Conservation (phyloP, 495 filamentous ascomycete species). For the Xylaria bambusicola region DNA sequence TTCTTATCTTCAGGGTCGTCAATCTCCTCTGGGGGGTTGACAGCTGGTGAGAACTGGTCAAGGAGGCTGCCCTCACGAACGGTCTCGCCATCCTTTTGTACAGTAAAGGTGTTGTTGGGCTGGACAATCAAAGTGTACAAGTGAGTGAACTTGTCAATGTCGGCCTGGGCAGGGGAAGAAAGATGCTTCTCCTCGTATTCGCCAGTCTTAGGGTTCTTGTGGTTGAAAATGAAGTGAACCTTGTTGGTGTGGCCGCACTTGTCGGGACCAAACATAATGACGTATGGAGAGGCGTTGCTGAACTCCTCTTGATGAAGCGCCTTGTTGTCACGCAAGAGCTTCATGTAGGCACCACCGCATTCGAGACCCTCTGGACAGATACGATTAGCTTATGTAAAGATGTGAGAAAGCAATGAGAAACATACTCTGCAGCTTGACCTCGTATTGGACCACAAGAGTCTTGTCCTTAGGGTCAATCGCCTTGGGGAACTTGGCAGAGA, state of each 20-base stretch:
- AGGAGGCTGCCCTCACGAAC: constrained; percentile 88
- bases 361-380: constrained; percentile 75
- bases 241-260: constrained; percentile 99
- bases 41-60: constrained; percentile 88
- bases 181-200: constrained; percentile 99
- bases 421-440: constrained; percentile 98
- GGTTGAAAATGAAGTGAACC: constrained; percentile 99
- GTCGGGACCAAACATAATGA: constrained; percentile 99
- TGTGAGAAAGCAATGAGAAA: constrained; percentile 24
- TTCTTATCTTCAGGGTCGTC: constrained; percentile 95
- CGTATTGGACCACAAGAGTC: constrained; percentile 96
- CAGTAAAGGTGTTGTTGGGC: constrained; percentile 91
- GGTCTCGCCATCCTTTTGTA: constrained; percentile 83
- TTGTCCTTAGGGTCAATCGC: constrained; percentile 96
- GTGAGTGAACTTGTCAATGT: constrained; percentile 84
- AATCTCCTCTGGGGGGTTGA: constrained; percentile 96
- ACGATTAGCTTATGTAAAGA: constrained; percentile 2
- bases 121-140: constrained; percentile 96
- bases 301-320: constrained; percentile 96
- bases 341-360: constrained; percentile 98
- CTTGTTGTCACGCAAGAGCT: constrained; percentile 98
- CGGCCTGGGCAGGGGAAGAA: constrained; percentile 76
- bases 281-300: constrained; percentile 94
- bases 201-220: constrained; percentile 99
- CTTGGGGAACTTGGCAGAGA: constrained; percentile 98